These are phyloP conservation scores for Aegilops longissima DNA, from an alignment of 176 grass and related monocot genomes.

Conservation along the genomic window DNA sequence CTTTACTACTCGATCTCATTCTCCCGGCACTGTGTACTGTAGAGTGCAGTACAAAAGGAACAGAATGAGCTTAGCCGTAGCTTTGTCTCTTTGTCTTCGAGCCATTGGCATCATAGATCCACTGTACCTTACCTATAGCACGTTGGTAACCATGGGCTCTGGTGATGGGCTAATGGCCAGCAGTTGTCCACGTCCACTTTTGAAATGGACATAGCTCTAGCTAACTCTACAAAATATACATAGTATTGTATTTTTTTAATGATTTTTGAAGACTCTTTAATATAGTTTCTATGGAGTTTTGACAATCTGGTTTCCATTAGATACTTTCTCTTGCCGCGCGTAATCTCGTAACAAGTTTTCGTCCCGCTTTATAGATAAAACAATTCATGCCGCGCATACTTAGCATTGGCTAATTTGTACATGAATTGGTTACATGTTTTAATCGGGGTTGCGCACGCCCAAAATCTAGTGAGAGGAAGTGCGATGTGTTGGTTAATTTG, in stretches of 20 bases:
- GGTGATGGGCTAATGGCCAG: constrained; percentile 7
- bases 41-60: constrained; percentile 22
- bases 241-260: background rate
- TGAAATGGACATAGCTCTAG: background rate
- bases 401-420: background rate
- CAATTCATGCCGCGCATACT: too few relatives aligned
- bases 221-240: background rate
- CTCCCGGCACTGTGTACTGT: constrained; percentile 15
- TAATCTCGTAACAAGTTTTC: too few relatives aligned
- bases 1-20: constrained; percentile 12
- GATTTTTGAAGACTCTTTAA: background rate
- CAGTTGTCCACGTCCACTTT: constrained; percentile 4
- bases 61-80: background rate
- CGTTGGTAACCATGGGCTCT: background rate
- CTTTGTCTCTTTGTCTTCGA: background rate
- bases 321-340: too few relatives aligned
- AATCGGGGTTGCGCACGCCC: background rate
- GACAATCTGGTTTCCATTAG: background rate
- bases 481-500: background rate
- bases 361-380: too few relatives aligned
- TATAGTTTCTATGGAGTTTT: background rate
- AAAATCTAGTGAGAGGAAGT: background rate
- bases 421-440: background rate
- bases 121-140: background rate
- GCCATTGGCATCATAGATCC: background rate